A percentile compares a stretch with the other conserved stretches of the same genome.
These are phyloP conservation scores for Backusella westeae DNA, from an alignment of 192 early-diverging fungal species.

Conservation along the genomic window DNA sequence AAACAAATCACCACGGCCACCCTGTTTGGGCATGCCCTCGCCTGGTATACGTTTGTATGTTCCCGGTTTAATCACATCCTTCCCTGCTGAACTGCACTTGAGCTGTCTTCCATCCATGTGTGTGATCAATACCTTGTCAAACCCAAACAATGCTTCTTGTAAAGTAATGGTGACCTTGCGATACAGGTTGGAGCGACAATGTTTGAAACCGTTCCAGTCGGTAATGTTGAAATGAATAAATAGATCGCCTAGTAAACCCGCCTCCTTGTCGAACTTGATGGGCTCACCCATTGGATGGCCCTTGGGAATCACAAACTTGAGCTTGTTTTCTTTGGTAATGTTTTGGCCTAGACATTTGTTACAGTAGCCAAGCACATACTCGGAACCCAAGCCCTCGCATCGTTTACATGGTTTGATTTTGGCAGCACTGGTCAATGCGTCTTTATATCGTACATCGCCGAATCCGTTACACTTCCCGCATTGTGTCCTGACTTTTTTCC, in stretches of 20 bases:
- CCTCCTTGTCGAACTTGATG: background rate
- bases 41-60: background rate
- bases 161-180: background rate
- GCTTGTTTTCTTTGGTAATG: background rate
- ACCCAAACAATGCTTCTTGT: background rate
- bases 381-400: background rate
- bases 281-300: background rate
- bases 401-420: background rate
- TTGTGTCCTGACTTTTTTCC: background rate
- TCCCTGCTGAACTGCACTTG: background rate
- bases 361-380: background rate
- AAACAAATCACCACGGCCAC: background rate
- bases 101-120: constrained; percentile 1
- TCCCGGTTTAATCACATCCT: background rate
- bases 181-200: background rate
- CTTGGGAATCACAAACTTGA: background rate
- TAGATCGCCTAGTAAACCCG: background rate
- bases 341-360: background rate
- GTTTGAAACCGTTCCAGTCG: background rate
- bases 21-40: background rate
- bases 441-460: background rate
- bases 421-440: fast-evolving
- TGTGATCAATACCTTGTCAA: background rate
- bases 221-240: background rate
- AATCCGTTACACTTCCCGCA: background rate